Evolutionary conservation across 2,329 filamentous ascomycete species (phyloP), one percentile per base, ranked within the genome.

Genomic region (Pseudonectria foliicola): DNA sequence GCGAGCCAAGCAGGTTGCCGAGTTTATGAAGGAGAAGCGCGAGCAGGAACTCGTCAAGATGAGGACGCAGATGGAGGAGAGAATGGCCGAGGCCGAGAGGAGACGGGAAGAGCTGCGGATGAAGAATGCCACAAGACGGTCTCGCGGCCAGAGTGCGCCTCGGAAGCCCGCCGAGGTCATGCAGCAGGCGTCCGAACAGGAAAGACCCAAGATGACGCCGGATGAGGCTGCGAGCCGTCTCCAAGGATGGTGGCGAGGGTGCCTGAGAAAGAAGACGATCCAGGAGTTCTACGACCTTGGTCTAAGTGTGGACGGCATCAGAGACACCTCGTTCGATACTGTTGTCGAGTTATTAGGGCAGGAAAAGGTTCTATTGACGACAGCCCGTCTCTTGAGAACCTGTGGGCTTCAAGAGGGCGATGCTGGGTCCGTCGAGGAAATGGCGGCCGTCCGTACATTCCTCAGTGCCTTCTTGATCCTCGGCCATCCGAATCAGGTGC

Each of bases 391-490:
- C 12, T 69, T 90, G 39, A 71, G 75, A 18, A 70, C 85, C 10
- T 85, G 85, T 49, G 80, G 80, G 1, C 62, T 90, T 34, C 70
- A 76, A 32, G 82, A 87, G 48, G 77, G 75, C 25, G 73, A 74
- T 3, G 61, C 70, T 3, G 73, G 75, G 12, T 80, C 77, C 2
- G 73, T 82, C 37, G 71, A 74, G 29, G 77, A 85, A 45, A 82
- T 83, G 67, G 78, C 81, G 25, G 74, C 77, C 12, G 76, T 85
- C 27, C 71, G 84, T 48, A 87, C 81, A 1, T 90, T 90, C 50
- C 62, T 92, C 36, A 87, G 83, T 53, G 82, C 85, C 5, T 90
- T 83, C 54, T 67, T 92, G 35, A 88, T 90, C 41, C 65, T 88
- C 16, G 84, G 82, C 2, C 85, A 90, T 55, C 85, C 85, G 1